Conservation (phyloP, 2,329 filamentous ascomycete genomes). For the Dendryphion nanum region DNA sequence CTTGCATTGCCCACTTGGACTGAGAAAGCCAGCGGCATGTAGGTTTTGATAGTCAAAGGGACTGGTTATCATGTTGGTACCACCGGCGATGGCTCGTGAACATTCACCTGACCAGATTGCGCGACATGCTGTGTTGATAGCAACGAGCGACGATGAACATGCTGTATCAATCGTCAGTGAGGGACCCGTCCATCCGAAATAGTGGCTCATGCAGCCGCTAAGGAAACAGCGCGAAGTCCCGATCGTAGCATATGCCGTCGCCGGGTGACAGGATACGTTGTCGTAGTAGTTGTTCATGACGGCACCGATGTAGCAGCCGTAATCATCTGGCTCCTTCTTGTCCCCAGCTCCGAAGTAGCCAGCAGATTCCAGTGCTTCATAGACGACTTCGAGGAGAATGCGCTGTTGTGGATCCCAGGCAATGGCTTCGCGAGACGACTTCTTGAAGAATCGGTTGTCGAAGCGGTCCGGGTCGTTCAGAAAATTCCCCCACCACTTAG, state of each 20-base stretch:
- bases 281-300: slow-evolving; percentile 28
- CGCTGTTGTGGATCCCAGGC: slow-evolving; percentile 11
- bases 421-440: slow-evolving; percentile 5
- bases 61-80: slow-evolving; percentile 31
- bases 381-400: slow-evolving; percentile 4
- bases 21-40: slow-evolving; percentile 42
- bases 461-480: not conserved
- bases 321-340: slow-evolving; percentile 29
- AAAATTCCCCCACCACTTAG: slow-evolving; percentile 2
- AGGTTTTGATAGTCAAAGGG: slow-evolving; percentile 34
- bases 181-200: slow-evolving; percentile 28
- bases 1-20: slow-evolving; percentile 48
- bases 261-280: slow-evolving; percentile 24
- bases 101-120: slow-evolving; percentile 26
- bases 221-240: slow-evolving; percentile 19
- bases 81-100: slow-evolving; percentile 34
- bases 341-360: slow-evolving; percentile 43
- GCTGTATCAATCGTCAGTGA: slow-evolving; percentile 31
- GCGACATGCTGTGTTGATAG: slow-evolving; percentile 24
- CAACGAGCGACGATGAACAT: slow-evolving; percentile 26
- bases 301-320: slow-evolving; percentile 32
- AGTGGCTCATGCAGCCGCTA: slow-evolving; percentile 18
- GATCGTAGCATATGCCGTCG: slow-evolving; percentile 27
- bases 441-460: slow-evolving; percentile 8
- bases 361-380: slow-evolving; percentile 39